Evolutionary conservation across 2,329 filamentous ascomycete species (phyloP), one percentile per base, ranked within the genome.

Genomic region (Rhexocercosporidium sp.): DNA sequence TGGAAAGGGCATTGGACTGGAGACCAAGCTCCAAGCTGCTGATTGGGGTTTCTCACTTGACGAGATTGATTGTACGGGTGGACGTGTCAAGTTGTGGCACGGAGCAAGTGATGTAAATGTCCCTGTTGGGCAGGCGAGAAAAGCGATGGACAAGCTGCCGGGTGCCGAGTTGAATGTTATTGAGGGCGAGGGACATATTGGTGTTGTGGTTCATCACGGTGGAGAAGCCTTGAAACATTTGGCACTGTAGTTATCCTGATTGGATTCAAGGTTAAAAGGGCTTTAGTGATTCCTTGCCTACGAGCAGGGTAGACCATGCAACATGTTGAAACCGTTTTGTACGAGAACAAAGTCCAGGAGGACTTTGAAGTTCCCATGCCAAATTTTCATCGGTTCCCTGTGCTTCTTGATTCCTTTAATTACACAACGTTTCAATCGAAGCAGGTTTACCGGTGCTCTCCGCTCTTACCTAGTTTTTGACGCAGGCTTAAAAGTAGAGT

Each of bases 11-110:
- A 22, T 54, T 25, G 69, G 61, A 9, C 51, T 41, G 62, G 69
- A 71, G 46, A 59, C 46, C 8, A 47, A 53, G 49, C 53, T 71
- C 18, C 22, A 39, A 25, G 39, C 57, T 29, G 41, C 41, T 20
- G 49, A 67, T 4, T 71, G 69, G 69, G 69, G 67, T 3, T 71
- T 72, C 59, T 60, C 56, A 29, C 49, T 72, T 31, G 60, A 64
- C 14, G 66, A 61, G 29, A 27, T 72, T n/a, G 59, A 66, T 29
- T 59, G 56, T 59, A 14, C 6, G 57, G 60, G 67, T 25, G 47
- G 59, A 9, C 51, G 49, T 27, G 63, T 70, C 6, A 59, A 27
- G 56, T 25, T 72, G 31, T 72, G 70, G 70, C 70, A 72, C 62
- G 70, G 70, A 9, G 54, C 47, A 34, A 20, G 65, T 27, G 70